Base-by-base conservation (phyloP, 1,139 yeast genomes). In the Debaryomyces coudertii region DNA sequence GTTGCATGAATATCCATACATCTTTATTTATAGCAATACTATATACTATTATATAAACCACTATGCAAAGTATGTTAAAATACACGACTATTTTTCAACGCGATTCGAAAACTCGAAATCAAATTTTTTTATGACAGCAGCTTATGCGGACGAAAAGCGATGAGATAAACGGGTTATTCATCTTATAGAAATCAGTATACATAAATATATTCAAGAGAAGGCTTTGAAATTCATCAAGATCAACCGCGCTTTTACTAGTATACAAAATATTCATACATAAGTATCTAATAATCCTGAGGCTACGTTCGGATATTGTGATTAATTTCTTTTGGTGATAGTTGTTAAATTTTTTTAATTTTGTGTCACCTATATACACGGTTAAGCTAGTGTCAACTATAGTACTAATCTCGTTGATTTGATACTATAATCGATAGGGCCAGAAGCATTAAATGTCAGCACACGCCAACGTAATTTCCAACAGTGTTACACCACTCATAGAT, bases 401-500 rank as follows among this genome's bases (percentile, higher is more conserved):
- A 38, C 30, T 28, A 16, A 16, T 20, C n/a, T 16, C 11, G 34
- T 27, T 7, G 18, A 38, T 38, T 25, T 29, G 33, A 12, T 16
- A 20, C 33, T n/a, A 16, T 38, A 27, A 28, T 16, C 16, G 28
- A 25, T 20, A 38, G 8, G 7, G 35, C 6, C 9, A 38, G 25
- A 15, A 7, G n/a, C n/a, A 29, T 16, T 28, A 27, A 24, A 38
- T 38, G 41, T 18, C 34, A n/a, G 29, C 16, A 18, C 41, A 38
- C 20, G 16, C 41, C 34, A 38, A 38, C 34, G 27, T 28, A 28
- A 8, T 38, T 38, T 42, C 55, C 12, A 46, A 47, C 46, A 43
- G 56, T 47, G 35, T 56, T 49, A 68, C 69, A 51, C 79, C 78
- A 5, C 65, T 81, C 45, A 77, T 82, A 47, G 86, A 82, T 56